A percentile compares a stretch with the other conserved stretches of the same genome.
Conservation (phyloP, 805 yeast species). For the Yarrowia sp. region DNA sequence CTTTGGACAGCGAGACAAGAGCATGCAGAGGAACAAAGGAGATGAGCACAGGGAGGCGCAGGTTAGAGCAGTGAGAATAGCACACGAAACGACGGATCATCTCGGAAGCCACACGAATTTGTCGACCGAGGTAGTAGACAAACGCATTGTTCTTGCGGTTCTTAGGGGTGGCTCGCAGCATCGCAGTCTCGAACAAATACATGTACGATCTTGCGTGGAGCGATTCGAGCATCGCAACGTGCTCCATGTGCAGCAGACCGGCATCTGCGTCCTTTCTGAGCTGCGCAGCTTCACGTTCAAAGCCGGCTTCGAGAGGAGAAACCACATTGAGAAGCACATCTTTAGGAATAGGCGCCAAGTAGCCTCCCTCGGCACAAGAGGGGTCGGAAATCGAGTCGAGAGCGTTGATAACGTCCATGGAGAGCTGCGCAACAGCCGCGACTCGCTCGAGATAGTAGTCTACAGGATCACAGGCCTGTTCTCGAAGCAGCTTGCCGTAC, state of each 20-base stretch:
- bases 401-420: slow-evolving; percentile 9
- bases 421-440: neutral
- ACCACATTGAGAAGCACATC: slow-evolving; percentile 6
- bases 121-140: slow-evolving; percentile 9
- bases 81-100: neutral
- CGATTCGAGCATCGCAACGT: slow-evolving; percentile 4
- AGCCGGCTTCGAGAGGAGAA: neutral
- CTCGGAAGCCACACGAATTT: neutral
- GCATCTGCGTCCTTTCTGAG: neutral
- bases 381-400: slow-evolving; percentile 17
- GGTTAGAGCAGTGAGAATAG: neutral
- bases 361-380: slow-evolving; percentile 1
- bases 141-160: neutral
- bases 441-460: slow-evolving; percentile 10
- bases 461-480: slow-evolving; percentile 8
- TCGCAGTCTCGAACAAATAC: slow-evolving; percentile 12
- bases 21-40: slow-evolving; percentile 19
- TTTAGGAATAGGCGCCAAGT: neutral
- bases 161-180: neutral
- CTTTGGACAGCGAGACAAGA: slow-evolving; percentile 14
- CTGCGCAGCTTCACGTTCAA: slow-evolving; percentile 7
- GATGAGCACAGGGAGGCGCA: neutral
- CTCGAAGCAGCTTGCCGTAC: slow-evolving; percentile 10
- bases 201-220: neutral
- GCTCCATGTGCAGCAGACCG: slow-evolving; percentile 9